Base-by-base conservation (phyloP, 108 stramenopile genomes). In the Discostella pseudostelligera region DNA sequence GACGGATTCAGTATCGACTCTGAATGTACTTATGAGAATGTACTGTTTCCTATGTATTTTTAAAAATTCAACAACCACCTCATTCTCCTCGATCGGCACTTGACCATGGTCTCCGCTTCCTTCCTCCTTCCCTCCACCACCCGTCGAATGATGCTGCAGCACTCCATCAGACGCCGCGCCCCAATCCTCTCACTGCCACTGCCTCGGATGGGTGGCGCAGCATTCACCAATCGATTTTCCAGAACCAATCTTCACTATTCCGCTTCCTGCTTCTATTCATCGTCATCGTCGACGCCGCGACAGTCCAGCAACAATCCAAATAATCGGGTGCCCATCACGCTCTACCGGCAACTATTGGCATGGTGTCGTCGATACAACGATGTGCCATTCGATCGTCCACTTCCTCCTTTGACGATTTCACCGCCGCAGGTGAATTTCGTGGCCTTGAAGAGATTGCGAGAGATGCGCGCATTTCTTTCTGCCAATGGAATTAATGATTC, bases 301-400 rank as follows among this genome's bases (percentile, higher is more conserved):
- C n/a, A n/a, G n/a, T n/a, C n/a, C n/a, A 50, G 32, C 14, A 43
- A 43, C 1, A n/a, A 29, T 39, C 59, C 28, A 29, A 24, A 25
- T 6, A 77, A 63, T 43, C 68, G 68, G 28, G 68, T 91, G 42
- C 36, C 84, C 22, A 42, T 66, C 35, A 81, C 87, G 5, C 74
- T 92, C 51, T 92, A 92, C 53, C 84, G 90, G 17, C 84, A 87
- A 39, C 74, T 92, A 10, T 44, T 88, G 5, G 67, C 59, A 42
- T 92, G 90, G 90, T 84, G 84, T 64, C 72, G 70, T 5, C 76
- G 57, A 36, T 70, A 82, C 29, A 43, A 74, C 10, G 70, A 70
- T 32, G 62, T 91, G 13, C 90, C 90, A 13, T 75, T 88, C 24
- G 51, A 84, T 45, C 46, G 39, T 43, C 66, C 69, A 17, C 44